These are phyloP conservation scores for Venustampulla echinocandica DNA, from an alignment of 495 filamentous ascomycete genomes.

Conservation along the genomic window DNA sequence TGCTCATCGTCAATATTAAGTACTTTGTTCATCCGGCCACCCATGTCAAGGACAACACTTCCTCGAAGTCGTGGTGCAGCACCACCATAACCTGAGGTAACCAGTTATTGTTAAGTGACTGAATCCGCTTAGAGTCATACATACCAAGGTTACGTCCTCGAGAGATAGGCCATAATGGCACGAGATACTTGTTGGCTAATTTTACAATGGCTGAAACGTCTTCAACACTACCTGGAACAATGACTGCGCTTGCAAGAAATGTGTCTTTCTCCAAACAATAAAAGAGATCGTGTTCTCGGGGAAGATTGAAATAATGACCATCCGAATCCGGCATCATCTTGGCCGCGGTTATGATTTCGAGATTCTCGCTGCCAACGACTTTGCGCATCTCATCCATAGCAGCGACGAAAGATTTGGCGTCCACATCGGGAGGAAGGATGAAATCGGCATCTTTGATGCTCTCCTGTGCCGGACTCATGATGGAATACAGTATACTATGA, in stretches of 20 bases:
- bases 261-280: conserved; percentile 25
- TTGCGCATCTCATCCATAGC: no score
- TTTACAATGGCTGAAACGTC: conserved; percentile 41
- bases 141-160: conserved; percentile 46
- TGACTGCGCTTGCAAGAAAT: conserved; percentile 11
- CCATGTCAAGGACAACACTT: conserved; percentile 45
- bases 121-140: no score
- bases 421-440: no score
- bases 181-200: conserved; percentile 36
- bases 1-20: conserved; percentile 44
- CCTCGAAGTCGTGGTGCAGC: conserved; percentile 46
- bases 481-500: no score
- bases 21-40: conserved; percentile 45
- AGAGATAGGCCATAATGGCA: conserved; percentile 46
- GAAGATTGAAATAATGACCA: conserved; percentile 18
- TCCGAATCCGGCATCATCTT: no score
- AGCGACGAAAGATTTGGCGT: no score
- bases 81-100: conserved; percentile 45
- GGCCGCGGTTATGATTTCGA: no score
- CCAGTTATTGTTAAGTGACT: no score
- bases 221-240: conserved; percentile 5
- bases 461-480: no score
- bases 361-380: no score
- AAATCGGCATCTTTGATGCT: no score
- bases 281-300: conserved; percentile 20